Base-by-base conservation (phyloP, 306 rosid species). In the Sophora flavescens region DNA sequence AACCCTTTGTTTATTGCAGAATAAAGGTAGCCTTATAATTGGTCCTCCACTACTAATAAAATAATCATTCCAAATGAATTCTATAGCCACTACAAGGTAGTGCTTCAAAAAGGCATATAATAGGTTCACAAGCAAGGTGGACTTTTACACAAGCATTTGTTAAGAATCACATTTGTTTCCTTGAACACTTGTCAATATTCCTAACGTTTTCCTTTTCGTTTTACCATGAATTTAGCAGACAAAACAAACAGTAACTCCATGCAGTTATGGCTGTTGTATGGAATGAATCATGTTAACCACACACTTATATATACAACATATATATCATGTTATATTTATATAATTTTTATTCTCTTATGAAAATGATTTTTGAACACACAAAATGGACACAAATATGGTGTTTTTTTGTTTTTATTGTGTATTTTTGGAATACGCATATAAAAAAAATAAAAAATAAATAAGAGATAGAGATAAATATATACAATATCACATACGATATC, bases 41-140 rank as follows among this genome's bases (percentile, higher is more conserved):
- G 82, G 82, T n/a, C 51, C 60, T 63, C 84, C 89, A 86, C 81
- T 45, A 75, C 53, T 76, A 64, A 62, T 85, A 75, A 13, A 69
- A 70, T 79, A 85, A 74, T 82, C 72, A 81, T 78, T 80, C 38
- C 80, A 3, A 15, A 3, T 41, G 70, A 74, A 35, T 70, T 70
- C 52, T 66, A 75, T 48, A 78, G 30, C 77, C 86, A 85, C 85
- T 78, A 22, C n/a, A 58, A 32, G 77, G 71, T 85, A 76, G 82
- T 78, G 84, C 90, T 59, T 69, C 42, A 11, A 52, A 65, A 80
- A 78, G 14, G 82, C 67, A 74, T 68, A 41, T 30, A 83, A 71
- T 77, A 80, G 63, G 48, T 80, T 80, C 56, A 32, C 41, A 32
- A 62, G 32, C 68, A 81, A 61, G 51, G 56, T 78, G 76, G 72